A percentile compares a stretch with the other conserved stretches of the same genome.
phyloP scores from a whole-genome alignment of 345 rosid genomes.

The Heritiera fomes region DNA sequence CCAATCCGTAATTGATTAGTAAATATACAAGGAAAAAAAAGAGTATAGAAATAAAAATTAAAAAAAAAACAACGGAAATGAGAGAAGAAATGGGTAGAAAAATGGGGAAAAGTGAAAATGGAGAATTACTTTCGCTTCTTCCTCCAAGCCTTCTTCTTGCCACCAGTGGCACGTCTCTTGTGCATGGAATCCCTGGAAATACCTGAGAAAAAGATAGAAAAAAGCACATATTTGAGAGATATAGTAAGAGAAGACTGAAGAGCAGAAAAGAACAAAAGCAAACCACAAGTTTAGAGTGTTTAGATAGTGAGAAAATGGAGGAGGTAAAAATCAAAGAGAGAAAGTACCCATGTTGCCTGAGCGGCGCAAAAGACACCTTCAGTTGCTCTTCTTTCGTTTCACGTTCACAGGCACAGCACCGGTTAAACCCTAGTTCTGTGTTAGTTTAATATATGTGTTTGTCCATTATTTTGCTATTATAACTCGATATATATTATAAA shows the following conservation, averaged over 20 bases:
- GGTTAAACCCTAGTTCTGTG: constrained; percentile 8
- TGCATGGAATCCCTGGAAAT: constrained; percentile 82
- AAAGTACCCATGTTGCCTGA: constrained; percentile 29
- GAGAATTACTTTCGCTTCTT: constrained; percentile 76
- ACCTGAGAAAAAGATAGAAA: constrained; percentile 33
- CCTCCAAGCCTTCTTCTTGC: constrained; percentile 88
- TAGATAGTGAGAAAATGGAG: neutral
- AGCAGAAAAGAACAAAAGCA: neutral
- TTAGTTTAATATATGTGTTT: too few species aligned
- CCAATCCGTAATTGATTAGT: neutral
- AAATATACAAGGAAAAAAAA: neutral
- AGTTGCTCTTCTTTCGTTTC: neutral
- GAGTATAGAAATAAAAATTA: neutral
- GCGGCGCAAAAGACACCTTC: constrained; percentile 1
- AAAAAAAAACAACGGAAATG: neutral
- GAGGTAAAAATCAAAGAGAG: neutral
- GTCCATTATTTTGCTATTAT: too few species aligned
- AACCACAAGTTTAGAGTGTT: neutral
- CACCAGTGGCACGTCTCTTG: constrained; percentile 91
- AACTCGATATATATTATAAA: too few species aligned
- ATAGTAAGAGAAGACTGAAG: neutral
- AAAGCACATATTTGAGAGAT: neutral
- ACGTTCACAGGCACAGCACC: neutral
- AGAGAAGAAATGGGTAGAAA: too few species aligned
- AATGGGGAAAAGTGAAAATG: neutral